phyloP scores from a whole-genome alignment of 2,329 filamentous ascomycete genomes.

The Phaeomoniella chlamydospora region DNA sequence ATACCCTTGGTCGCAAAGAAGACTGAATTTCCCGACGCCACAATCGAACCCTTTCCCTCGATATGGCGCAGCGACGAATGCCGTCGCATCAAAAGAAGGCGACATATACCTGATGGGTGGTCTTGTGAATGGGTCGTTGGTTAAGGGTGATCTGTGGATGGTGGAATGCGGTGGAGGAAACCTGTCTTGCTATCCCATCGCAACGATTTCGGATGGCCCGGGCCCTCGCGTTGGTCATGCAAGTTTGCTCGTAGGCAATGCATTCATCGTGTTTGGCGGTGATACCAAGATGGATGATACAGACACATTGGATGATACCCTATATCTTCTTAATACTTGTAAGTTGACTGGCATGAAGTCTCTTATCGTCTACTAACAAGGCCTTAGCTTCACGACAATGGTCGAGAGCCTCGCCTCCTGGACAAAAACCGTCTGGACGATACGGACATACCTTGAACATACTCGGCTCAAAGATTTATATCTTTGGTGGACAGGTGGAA shows the following conservation, averaged over 20 bases:
- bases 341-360: constrained; percentile 22
- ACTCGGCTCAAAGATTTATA: constrained; percentile 87
- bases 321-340: constrained; percentile 97
- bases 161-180: constrained; percentile 72
- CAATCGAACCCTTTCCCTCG: constrained; percentile 82
- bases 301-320: constrained; percentile 82
- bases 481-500: constrained; percentile 95
- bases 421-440: constrained; percentile 70
- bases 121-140: constrained; percentile 83
- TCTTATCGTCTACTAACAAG: constrained; percentile 15
- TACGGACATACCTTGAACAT: constrained; percentile 97
- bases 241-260: constrained; percentile 89
- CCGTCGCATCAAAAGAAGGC: constrained; percentile 84
- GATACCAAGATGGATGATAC: constrained; percentile 94
- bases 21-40: constrained; percentile 69
- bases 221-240: constrained; percentile 90
- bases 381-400: constrained; percentile 81
- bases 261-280: constrained; percentile 96
- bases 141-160: constrained; percentile 97
- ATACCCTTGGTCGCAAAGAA: constrained; percentile 91
- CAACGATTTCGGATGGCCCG: constrained; percentile 84
- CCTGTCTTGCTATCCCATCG: constrained; percentile 80
- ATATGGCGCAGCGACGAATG: constrained; percentile 93
- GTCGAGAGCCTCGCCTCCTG: constrained; percentile 83
- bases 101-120: constrained; percentile 97